Evolutionary conservation across 257 asterid genomes (phyloP), one percentile per base, ranked within the genome.

Genomic region (Ophiorrhiza pumila): DNA sequence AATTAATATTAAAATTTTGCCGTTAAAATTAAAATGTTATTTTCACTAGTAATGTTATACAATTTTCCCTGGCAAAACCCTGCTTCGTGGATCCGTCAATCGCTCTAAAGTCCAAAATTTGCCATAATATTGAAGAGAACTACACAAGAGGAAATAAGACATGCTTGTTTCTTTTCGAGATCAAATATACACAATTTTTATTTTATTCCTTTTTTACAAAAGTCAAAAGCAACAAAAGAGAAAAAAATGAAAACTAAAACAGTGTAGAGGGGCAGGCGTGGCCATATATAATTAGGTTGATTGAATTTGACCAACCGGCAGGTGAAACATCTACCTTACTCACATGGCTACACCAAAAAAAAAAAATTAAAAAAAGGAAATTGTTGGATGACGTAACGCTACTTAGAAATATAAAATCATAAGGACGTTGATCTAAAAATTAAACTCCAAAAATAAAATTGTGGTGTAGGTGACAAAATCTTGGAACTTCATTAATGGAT

Each of bases 181-280:
- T n/a, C n/a, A n/a, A n/a, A n/a, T n/a, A n/a, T n/a, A n/a, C n/a
- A n/a, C n/a, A n/a, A 17, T 49, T 12, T 17, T 31, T 46, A 13
- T 32, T 45, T 72, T 60, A 72, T 72, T 72, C 12, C 4, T 46
- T 52, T 46, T 10, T 47, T n/a, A n/a, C n/a, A n/a, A n/a, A n/a
- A n/a, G n/a, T n/a, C n/a, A n/a, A n/a, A n/a, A n/a, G n/a, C n/a
- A n/a, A n/a, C n/a, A n/a, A n/a, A n/a, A n/a, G n/a, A n/a, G n/a
- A n/a, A n/a, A n/a, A n/a, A n/a, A n/a, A n/a, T n/a, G n/a, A n/a
- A n/a, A 52, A 39, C 53, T 41, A 32, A 64, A 73, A 46, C 52
- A 72, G 34, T 46, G 17, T 46, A 27, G 69, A 72, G 6, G 31
- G 45, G 49, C 23, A 39, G 65, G 39, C 65, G 29, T 69, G 6